Evolutionary conservation across 192 early-diverging fungal genomes (phyloP).

Genomic region (Coemansia sp.): DNA sequence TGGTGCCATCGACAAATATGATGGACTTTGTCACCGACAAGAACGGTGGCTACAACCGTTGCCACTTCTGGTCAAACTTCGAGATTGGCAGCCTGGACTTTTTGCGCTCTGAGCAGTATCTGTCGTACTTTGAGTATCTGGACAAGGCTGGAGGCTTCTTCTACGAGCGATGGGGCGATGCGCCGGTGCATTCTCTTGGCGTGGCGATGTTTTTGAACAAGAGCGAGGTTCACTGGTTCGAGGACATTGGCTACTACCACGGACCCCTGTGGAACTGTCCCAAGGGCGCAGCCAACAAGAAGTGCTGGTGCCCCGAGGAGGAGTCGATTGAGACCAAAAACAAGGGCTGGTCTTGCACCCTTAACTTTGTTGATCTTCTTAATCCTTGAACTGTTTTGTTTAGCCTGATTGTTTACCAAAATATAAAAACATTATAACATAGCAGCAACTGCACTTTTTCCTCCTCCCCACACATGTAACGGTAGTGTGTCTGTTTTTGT

Average conservation of each 20-base stretch:
- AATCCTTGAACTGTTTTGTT: too few relatives aligned
- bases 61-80: constrained; percentile 79
- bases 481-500: too few relatives aligned
- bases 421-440: too few relatives aligned
- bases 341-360: constrained; percentile 47
- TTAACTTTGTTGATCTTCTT: constrained; percentile 42
- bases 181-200: constrained; percentile 64
- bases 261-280: constrained; percentile 49
- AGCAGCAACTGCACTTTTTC: too few relatives aligned
- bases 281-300: constrained; percentile 40
- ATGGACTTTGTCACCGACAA: constrained; percentile 62
- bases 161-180: constrained; percentile 65
- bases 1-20: constrained; percentile 57
- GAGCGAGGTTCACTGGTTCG: constrained; percentile 67
- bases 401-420: too few relatives aligned
- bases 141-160: constrained; percentile 78
- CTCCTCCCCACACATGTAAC: too few relatives aligned
- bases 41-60: constrained; percentile 58
- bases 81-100: constrained; percentile 70
- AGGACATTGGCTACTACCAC: constrained; percentile 64
- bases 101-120: constrained; percentile 59
- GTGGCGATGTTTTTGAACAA: constrained; percentile 59
- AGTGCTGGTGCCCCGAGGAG: constrained; percentile 47
- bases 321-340: constrained; percentile 48
- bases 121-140: constrained; percentile 67